Conservation (phyloP, 257 asterid species). For the Solanum pimpinellifolium region DNA sequence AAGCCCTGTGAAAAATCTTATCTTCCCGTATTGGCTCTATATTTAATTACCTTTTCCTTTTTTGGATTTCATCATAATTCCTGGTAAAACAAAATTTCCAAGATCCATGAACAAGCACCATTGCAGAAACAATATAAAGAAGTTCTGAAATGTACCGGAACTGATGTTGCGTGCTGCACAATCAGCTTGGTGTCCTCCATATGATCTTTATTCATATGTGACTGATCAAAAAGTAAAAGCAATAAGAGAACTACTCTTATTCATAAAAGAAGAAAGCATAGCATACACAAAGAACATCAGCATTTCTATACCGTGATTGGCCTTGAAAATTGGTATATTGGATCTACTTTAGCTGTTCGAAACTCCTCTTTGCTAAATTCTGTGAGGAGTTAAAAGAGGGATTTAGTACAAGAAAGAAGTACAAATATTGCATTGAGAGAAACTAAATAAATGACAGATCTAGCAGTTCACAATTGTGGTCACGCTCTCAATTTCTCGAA, state of each 20-base stretch:
- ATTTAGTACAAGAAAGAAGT: not conserved
- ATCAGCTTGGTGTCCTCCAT: constrained; percentile 77
- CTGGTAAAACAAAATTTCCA: not conserved
- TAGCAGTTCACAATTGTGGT: not conserved
- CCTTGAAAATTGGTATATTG: constrained; percentile 75
- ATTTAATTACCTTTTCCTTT: not conserved
- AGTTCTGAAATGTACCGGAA: constrained; percentile 45
- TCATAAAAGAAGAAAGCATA: not conserved
- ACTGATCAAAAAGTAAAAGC: constrained; percentile 29
- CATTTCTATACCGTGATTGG: constrained; percentile 55
- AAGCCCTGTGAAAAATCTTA: not conserved
- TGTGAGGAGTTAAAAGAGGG: constrained; percentile 19
- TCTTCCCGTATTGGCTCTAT: not conserved
- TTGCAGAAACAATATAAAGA: not conserved
- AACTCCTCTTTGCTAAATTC: constrained; percentile 73
- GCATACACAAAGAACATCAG: not conserved
- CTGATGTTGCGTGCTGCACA: constrained; percentile 68
- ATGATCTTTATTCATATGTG: constrained; percentile 98
- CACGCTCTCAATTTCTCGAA: not conserved
- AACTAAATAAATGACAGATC: not conserved
- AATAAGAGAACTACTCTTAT: not conserved
- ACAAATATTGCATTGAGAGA: not conserved
- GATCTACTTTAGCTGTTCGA: constrained; percentile 70
- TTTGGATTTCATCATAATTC: not conserved
- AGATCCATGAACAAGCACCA: not conserved